Base-by-base conservation (phyloP, 2,329 filamentous ascomycete species). In the Monosporascus sp. region DNA sequence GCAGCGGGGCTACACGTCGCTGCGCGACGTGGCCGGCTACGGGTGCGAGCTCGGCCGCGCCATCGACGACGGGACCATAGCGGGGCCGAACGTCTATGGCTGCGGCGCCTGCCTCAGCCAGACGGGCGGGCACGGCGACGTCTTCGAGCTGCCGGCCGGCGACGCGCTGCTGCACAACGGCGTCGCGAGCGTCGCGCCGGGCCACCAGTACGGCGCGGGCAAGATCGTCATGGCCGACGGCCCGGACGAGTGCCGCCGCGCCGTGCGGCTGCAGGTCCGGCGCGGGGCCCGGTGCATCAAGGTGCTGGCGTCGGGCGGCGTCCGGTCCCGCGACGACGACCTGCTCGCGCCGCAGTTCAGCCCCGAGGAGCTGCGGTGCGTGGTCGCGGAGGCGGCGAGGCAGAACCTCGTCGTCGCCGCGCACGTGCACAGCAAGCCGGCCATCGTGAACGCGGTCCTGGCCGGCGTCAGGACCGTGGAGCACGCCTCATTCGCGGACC, bases 261-360 rank as follows among this genome's bases (percentile, higher is more conserved):
- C 64, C 0, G 72, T 75, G 41, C 62, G 72, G 1, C 62, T 69
- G 52, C 70, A 74, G 64, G 67, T 75, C 49, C 67, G 72, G 1
- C 66, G 72, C 36, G 72, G 72, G 8, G 73, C 72, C 1, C 61
- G 60, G 18, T 70, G 67, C 55, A 71, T 75, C 65, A 74, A 75
- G 62, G 57, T 75, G 27, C 61, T 73, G 41, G 70, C 70, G 2
- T 70, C 67, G 6, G 72, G 72, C 3, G 72, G 72, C 8, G 70
- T 74, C 22, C 57, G 72, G 47, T 73, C 70, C 2, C 66, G 67
- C 20, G 68, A 74, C 48, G 72, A 75, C 50, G 62, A 74, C 51
- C 69, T 71, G 2, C 53, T 67, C 18, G 65, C 69, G 50, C 67
- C 70, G 31, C 72, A 75, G 50, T 74, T 74, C 56, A 70, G 69